phyloP scores from a whole-genome alignment of 352 stramenopile species.

The Phytophthora gonapodyides region DNA sequence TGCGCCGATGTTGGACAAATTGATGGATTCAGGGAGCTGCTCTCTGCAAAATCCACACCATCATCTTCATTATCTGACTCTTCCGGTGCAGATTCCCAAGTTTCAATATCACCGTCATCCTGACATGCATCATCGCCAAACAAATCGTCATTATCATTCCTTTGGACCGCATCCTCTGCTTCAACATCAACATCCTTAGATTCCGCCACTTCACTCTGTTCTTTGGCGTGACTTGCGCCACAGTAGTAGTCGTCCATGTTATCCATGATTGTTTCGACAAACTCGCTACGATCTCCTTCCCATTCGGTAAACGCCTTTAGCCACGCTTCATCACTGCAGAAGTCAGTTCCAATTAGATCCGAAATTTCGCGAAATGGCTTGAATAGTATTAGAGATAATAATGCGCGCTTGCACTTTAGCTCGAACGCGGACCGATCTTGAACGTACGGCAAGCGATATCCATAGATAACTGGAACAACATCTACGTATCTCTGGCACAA shows the following conservation, averaged over 20 bases:
- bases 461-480: constrained; percentile 1
- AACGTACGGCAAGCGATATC: constrained; percentile 1
- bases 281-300: neutral
- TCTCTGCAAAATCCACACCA: no score
- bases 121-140: no score
- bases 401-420: neutral
- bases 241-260: constrained; percentile 5
- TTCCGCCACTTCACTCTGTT: no score
- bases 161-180: no score
- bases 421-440: neutral
- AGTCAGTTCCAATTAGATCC: neutral
- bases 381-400: neutral
- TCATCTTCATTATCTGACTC: no score
- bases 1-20: no score
- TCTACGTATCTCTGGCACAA: constrained; percentile 1
- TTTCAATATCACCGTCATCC: no score
- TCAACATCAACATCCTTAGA: no score
- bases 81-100: no score
- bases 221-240: no score
- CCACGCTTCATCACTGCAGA: neutral
- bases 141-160: no score
- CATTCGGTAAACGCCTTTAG: neutral
- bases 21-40: no score
- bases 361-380: neutral
- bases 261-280: constrained; percentile 1